phyloP scores from a whole-genome alignment of 495 filamentous ascomycete species.

The Aspergillus bertholletiae region DNA sequence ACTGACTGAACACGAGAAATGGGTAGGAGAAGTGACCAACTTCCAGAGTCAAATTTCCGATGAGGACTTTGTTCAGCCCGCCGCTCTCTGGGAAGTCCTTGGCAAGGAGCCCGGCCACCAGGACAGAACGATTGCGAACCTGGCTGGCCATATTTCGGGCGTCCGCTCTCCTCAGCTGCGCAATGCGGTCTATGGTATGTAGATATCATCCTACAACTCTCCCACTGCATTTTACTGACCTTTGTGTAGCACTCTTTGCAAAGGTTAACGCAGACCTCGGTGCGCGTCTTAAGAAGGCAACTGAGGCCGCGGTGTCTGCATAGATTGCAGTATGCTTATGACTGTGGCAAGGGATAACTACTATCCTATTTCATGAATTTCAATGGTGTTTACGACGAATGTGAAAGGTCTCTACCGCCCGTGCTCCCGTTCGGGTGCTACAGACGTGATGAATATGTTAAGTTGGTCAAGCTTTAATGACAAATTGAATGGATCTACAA shows the following conservation, averaged over 20 bases:
- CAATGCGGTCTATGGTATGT: constrained; percentile 23
- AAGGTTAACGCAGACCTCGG: neutral
- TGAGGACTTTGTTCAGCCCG: constrained; percentile 53
- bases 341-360: neutral
- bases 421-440: too few species aligned
- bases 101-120: constrained; percentile 55
- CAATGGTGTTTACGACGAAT: too few species aligned
- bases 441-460: too few species aligned
- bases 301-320: neutral
- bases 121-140: constrained; percentile 55
- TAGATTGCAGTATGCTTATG: neutral
- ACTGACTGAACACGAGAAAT: constrained; percentile 53
- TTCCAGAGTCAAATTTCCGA: constrained; percentile 31
- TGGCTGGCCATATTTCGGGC: constrained; percentile 33
- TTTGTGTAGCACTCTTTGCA: neutral
- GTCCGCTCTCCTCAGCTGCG: constrained; percentile 18
- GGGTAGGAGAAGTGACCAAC: constrained; percentile 40
- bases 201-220: too few species aligned
- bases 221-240: neutral
- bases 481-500: neutral
- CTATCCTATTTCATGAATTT: too few species aligned
- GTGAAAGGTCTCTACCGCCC: too few species aligned
- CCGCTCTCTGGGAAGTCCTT: constrained; percentile 54
- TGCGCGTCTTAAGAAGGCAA: neutral
- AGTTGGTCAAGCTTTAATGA: too few species aligned